Evolutionary conservation across 2,329 filamentous ascomycete genomes (phyloP), one percentile per base, ranked within the genome.

Genomic region (Pseudogymnoascus sp.): DNA sequence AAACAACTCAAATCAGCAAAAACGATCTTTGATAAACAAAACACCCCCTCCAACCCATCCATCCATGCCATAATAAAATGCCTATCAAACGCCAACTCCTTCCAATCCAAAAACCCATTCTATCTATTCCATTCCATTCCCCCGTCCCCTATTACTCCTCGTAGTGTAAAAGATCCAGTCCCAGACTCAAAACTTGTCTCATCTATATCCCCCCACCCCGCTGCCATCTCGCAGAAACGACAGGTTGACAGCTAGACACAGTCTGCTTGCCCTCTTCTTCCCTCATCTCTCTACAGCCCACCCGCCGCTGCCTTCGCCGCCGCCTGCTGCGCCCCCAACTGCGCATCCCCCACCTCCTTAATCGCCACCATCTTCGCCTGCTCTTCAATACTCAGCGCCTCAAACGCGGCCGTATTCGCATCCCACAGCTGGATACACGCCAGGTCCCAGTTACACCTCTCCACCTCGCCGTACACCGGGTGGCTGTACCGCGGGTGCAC

Each of bases 381-480:
- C 67, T 88, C 84, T 58, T 85, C 82, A 6, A 82, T 79, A 0
- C 81, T 72, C 5, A 88, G 74, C 27, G 77, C 77, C 5, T 84
- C 80, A 72, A 86, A 89, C 18, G 78, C 79, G 1, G 80, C 82
- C 0, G 82, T 83, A 67, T 88, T 81, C 65, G 80, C 78, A 66
- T 89, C 87, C 87, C 87, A 90, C 67, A 80, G 75, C 27, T 75
- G 76, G 9, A 89, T 84, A 67, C 87, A 89, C 4, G 84, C 81
- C 4, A 76, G 72, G 45, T 85, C 79, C 87, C 87, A 89, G 69
- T 89, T 89, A 73, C 87, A 89, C 66, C 80, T 77, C 71, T 89
- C 87, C 0, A 89, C 86, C 72, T 88, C 84, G 5, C 85, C 87
- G 68, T 86, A 88, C 60, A 85, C 82, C 1, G 86, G 86, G 70